These are phyloP conservation scores for Prunus armeniaca DNA, from an alignment of 306 rosid genomes.

Conservation along the genomic window DNA sequence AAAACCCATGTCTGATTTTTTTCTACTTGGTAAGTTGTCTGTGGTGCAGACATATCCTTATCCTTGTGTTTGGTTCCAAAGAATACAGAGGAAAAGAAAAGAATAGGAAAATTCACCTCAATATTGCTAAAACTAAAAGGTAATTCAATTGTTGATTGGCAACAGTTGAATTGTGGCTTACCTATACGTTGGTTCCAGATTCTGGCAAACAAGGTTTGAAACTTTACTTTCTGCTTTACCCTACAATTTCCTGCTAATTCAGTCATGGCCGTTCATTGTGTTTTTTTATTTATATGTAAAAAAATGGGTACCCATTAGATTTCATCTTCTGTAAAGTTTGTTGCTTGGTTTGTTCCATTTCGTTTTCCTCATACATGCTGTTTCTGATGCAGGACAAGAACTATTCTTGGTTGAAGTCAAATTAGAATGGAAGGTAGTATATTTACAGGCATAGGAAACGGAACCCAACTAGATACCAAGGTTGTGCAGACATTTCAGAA, in stretches of 20 bases:
- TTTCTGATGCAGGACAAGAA: slow-evolving; percentile 43
- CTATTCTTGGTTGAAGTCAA: slow-evolving; percentile 30
- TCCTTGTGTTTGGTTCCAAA: slow-evolving; percentile 44
- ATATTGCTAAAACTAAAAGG: not conserved
- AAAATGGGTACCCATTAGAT: not conserved
- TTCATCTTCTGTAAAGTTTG: slow-evolving; percentile 3
- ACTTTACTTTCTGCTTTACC: slow-evolving; percentile 4
- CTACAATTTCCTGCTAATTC: not conserved
- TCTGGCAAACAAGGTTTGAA: slow-evolving; percentile 6
- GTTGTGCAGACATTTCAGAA: slow-evolving; percentile 72
- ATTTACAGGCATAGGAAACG: slow-evolving; percentile 57
- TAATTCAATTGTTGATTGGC: slow-evolving; percentile 3
- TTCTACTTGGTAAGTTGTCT: slow-evolving; percentile 29
- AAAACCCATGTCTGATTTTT: slow-evolving; percentile 19
- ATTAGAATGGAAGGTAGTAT: slow-evolving; percentile 67
- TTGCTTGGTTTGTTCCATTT: slow-evolving; percentile 8
- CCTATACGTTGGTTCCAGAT: not conserved
- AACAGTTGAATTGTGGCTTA: not conserved
- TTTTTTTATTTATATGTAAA: slow-evolving; percentile 1
- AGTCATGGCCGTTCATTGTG: not conserved
- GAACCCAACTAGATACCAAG: slow-evolving; percentile 62
- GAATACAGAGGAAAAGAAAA: slow-evolving; percentile 36
- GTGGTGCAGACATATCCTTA: slow-evolving; percentile 28
- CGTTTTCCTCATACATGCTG: slow-evolving; percentile 9
- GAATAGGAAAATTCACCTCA: slow-evolving; percentile 11